These are phyloP conservation scores for Vaccinium macrocarpon DNA, from an alignment of 148 eudicot species.

Conservation along the genomic window DNA sequence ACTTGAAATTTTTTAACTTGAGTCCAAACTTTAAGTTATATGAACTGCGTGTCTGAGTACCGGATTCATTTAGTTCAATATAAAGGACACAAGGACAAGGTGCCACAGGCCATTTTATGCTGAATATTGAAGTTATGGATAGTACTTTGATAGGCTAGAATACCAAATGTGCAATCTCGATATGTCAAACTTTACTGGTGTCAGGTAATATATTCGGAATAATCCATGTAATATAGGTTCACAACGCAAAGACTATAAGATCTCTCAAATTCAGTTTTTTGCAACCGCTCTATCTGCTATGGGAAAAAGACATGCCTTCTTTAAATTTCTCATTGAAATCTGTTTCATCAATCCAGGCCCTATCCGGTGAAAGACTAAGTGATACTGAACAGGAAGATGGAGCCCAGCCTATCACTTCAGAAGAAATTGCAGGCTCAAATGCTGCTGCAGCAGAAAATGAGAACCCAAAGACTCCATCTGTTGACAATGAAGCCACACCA, in stretches of 20 bases:
- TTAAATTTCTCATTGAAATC: constrained; percentile 1
- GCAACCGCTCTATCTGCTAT: constrained; percentile 1
- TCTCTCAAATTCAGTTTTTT: background rate
- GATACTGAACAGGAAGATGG: constrained; percentile 21
- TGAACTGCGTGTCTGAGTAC: background rate
- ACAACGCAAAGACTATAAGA: background rate
- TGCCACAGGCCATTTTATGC: background rate
- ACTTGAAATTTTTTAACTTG: background rate
- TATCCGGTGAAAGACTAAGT: constrained; percentile 4
- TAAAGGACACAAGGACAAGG: background rate
- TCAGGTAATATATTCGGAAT: background rate
- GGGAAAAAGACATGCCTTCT: background rate
- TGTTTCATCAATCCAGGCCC: constrained; percentile 14
- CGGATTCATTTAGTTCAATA: background rate
- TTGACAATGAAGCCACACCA: constrained; percentile 15
- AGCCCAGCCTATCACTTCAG: background rate
- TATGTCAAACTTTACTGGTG: background rate
- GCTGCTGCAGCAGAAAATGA: constrained; percentile 2
- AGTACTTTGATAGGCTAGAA: background rate
- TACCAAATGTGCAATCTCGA: background rate
- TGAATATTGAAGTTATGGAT: background rate
- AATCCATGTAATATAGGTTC: background rate
- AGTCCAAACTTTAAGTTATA: background rate
- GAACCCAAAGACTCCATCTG: constrained; percentile 17
- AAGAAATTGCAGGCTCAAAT: constrained; percentile 17